phyloP scores from a whole-genome alignment of 768 basidiomycete genomes.

The Mycena kentingensis region DNA sequence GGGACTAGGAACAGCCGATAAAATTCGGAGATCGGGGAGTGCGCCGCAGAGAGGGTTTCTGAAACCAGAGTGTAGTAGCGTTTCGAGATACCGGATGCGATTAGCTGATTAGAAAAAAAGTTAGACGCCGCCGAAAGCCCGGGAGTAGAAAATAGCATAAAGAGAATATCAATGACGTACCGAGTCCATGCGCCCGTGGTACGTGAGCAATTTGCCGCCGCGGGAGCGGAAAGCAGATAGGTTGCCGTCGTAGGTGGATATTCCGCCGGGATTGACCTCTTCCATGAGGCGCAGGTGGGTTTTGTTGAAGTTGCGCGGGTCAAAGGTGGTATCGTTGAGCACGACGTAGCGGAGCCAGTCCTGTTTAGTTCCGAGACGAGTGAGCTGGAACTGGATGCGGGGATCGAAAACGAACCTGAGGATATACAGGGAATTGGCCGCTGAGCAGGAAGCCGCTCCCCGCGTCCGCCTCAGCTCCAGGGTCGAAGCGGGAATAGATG shows the following conservation, averaged over 20 bases:
- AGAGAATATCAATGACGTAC: not conserved
- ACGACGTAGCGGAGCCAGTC: constrained; percentile 15
- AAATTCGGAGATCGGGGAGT: constrained; percentile 24
- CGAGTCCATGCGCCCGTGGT: constrained; percentile 22
- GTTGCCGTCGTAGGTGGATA: constrained; percentile 21
- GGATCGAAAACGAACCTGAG: not conserved
- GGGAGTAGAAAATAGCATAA: too few species aligned
- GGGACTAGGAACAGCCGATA: constrained; percentile 30
- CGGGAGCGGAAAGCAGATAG: constrained; percentile 23
- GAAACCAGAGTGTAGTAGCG: constrained; percentile 23
- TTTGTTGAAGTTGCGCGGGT: constrained; percentile 4
- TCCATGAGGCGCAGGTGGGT: not conserved
- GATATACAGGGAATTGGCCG: not conserved
- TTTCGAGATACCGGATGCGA: constrained; percentile 26
- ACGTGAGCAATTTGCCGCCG: constrained; percentile 30
- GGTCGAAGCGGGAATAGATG: constrained; percentile 21
- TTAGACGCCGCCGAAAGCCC: too few species aligned
- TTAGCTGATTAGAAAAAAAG: constrained; percentile 19
- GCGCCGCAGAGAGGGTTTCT: constrained; percentile 17
- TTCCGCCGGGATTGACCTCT: constrained; percentile 11
- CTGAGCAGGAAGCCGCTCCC: not conserved
- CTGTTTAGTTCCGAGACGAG: constrained; percentile 3
- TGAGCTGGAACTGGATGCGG: too few species aligned
- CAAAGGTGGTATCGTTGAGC: constrained; percentile 11
- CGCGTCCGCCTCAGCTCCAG: constrained; percentile 6